Conservation (phyloP, 192 early-diverging fungal species). For the Neocallimastix lanati region DNA sequence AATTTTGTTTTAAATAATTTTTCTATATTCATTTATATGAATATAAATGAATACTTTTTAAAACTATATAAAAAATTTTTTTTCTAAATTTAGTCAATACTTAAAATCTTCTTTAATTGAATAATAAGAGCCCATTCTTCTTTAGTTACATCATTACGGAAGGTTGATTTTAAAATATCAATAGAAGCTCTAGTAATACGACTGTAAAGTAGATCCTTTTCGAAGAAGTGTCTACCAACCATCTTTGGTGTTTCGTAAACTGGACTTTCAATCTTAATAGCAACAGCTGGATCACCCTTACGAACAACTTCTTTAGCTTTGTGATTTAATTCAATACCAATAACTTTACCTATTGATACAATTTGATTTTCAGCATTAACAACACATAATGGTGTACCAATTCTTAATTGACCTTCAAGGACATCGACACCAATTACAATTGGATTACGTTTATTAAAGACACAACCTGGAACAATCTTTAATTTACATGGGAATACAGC, state of each 20-base stretch:
- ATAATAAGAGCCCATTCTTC: conserved; percentile 74
- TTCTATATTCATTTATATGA: too few species aligned
- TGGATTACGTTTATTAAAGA: conserved; percentile 91
- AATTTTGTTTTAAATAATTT: too few species aligned
- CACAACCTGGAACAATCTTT: conserved; percentile 65
- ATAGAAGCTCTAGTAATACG: conserved; percentile 76
- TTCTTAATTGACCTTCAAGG: conserved; percentile 68
- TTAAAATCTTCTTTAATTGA: conserved; percentile 11
- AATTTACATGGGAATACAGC: conserved; percentile 95
- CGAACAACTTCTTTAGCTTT: conserved; percentile 64
- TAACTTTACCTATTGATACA: conserved; percentile 67
- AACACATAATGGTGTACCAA: conserved; percentile 85
- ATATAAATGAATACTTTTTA: too few species aligned
- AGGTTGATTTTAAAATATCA: conserved; percentile 83
- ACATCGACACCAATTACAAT: conserved; percentile 92
- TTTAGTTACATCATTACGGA: conserved; percentile 77
- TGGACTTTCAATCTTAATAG: conserved; percentile 77
- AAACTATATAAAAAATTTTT: too few species aligned
- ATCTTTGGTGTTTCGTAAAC: conserved; percentile 70
- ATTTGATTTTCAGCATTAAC: conserved; percentile 47
- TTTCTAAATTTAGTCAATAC: neutral
- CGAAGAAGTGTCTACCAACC: conserved; percentile 40
- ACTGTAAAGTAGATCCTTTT: neutral
- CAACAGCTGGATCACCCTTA: conserved; percentile 56
- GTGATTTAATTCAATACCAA: conserved; percentile 81